phyloP scores from a whole-genome alignment of 352 stramenopile genomes.

The Pythium sp. region DNA sequence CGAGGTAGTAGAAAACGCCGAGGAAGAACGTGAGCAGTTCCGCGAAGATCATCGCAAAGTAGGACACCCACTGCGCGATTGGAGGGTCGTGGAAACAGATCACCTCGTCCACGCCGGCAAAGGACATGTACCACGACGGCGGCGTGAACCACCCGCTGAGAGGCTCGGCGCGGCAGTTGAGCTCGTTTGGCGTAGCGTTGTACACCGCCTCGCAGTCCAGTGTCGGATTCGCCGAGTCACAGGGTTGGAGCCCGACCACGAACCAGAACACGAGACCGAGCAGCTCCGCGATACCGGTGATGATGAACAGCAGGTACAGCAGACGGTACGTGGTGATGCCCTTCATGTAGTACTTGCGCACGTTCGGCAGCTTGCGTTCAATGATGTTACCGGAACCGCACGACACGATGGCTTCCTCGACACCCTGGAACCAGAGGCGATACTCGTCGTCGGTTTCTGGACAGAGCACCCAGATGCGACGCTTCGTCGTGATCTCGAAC shows the following conservation, averaged over 20 bases:
- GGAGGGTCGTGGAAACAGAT: conserved; percentile 74
- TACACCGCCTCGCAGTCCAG: conserved; percentile 59
- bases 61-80: conserved; percentile 77
- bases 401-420: conserved; percentile 71
- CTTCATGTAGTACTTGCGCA: conserved; percentile 90
- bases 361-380: conserved; percentile 83
- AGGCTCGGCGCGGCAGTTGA: conserved; percentile 41
- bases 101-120: conserved; percentile 74
- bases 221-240: conserved; percentile 45
- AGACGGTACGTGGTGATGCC: conserved; percentile 73
- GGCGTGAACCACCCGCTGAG: conserved; percentile 70
- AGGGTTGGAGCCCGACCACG: conserved; percentile 73
- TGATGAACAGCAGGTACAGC: conserved; percentile 77
- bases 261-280: conserved; percentile 80
- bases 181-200: conserved; percentile 55
- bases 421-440: conserved; percentile 79
- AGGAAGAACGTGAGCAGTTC: conserved; percentile 73
- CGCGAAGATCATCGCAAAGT: conserved; percentile 65
- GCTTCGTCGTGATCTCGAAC: conserved; percentile 78
- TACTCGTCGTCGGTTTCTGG: conserved; percentile 84
- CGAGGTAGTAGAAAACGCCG: conserved; percentile 80
- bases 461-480: conserved; percentile 83
- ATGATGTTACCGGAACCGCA: conserved; percentile 82
- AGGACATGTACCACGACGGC: conserved; percentile 71
- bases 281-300: conserved; percentile 67